phyloP scores from a whole-genome alignment of 2,329 filamentous ascomycete species.

The Lasiodiplodia theobromae region DNA sequence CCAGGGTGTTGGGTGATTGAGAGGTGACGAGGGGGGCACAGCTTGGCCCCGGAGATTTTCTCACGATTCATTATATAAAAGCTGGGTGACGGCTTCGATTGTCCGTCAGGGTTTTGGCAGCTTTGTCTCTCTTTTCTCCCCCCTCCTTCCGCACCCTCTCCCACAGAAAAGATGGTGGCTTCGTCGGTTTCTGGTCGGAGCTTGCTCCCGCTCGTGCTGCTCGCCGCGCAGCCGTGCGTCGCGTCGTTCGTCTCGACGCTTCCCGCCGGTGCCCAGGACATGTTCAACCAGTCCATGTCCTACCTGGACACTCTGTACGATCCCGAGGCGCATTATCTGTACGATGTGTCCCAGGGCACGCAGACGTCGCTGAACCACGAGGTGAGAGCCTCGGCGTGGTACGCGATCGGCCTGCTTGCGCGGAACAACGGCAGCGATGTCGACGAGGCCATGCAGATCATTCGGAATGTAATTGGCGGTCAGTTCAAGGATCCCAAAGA shows the following conservation, averaged over 20 bases:
- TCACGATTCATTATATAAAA: background rate
- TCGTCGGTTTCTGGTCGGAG: background rate
- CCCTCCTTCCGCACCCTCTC: background rate
- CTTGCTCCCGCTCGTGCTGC: slow-evolving; percentile 1
- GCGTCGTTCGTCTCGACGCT: slow-evolving; percentile 18
- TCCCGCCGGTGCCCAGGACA: slow-evolving; percentile 13
- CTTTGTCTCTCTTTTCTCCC: background rate
- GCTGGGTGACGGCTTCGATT: background rate
- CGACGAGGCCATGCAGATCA: slow-evolving; percentile 60
- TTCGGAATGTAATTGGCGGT: slow-evolving; percentile 60
- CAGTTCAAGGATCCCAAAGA: slow-evolving; percentile 61
- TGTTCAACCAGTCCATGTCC: slow-evolving; percentile 59
- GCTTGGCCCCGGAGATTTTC: background rate
- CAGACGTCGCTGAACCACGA: slow-evolving; percentile 59
- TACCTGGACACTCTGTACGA: slow-evolving; percentile 66
- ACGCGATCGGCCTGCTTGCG: slow-evolving; percentile 64
- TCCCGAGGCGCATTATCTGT: slow-evolving; percentile 59
- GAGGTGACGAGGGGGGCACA: background rate
- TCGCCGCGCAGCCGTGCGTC: slow-evolving; percentile 6
- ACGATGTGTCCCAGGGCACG: slow-evolving; percentile 45
- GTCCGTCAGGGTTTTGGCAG: background rate
- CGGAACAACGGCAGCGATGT: slow-evolving; percentile 60
- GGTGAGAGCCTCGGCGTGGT: slow-evolving; percentile 65
- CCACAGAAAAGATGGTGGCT: background rate
- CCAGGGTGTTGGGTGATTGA: background rate